Conservation (phyloP, 2,329 filamentous ascomycete genomes). For the Ambrosiella cleistominuta region DNA sequence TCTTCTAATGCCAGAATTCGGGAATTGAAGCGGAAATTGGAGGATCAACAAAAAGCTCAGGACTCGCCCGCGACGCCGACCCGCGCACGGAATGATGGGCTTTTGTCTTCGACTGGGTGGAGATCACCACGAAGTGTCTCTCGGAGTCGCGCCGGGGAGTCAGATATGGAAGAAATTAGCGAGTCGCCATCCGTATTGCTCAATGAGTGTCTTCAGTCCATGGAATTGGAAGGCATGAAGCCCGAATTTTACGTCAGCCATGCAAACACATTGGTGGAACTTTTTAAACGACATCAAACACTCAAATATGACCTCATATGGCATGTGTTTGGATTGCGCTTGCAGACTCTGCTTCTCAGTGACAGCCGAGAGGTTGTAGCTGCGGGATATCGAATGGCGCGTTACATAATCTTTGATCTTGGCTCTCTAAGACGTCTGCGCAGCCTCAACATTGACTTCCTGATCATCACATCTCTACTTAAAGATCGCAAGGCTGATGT, state of each 20-base stretch:
- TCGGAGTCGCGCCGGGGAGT: slow-evolving; percentile 36
- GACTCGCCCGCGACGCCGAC: slow-evolving; percentile 33
- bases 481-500: slow-evolving; percentile 96
- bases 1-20: slow-evolving; percentile 62
- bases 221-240: slow-evolving; percentile 73
- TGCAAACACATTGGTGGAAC: slow-evolving; percentile 80
- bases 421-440: slow-evolving; percentile 79
- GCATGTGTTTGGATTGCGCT: slow-evolving; percentile 82
- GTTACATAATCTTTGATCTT: slow-evolving; percentile 86
- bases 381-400: slow-evolving; percentile 79
- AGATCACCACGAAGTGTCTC: slow-evolving; percentile 41
- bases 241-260: slow-evolving; percentile 91
- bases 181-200: slow-evolving; percentile 88
- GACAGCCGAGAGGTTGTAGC: slow-evolving; percentile 92
- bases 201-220: slow-evolving; percentile 72
- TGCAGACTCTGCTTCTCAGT: slow-evolving; percentile 90
- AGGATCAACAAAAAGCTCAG: slow-evolving; percentile 38
- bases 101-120: slow-evolving; percentile 28
- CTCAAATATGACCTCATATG: slow-evolving; percentile 94
- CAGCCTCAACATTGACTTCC: slow-evolving; percentile 72
- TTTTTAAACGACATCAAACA: slow-evolving; percentile 86
- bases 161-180: slow-evolving; percentile 47
- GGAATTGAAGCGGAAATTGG: slow-evolving; percentile 41
- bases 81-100: slow-evolving; percentile 31
- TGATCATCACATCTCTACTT: slow-evolving; percentile 79